Evolutionary conservation across 768 basidiomycete genomes (phyloP).

Genomic region (Rhodosporidiobolus odoratus): DNA sequence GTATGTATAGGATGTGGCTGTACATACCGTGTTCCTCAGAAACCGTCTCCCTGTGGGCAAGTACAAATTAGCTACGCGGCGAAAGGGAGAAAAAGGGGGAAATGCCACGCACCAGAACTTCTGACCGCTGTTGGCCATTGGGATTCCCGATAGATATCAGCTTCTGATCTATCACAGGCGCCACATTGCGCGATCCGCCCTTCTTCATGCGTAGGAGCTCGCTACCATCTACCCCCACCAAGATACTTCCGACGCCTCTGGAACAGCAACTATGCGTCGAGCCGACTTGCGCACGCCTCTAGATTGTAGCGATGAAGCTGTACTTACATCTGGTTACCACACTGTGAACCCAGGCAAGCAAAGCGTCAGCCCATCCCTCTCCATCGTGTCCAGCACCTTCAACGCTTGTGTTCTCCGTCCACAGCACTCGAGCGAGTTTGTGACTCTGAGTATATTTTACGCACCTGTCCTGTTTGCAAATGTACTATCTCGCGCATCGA

Average conservation of each 20-base stretch:
- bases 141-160: background rate
- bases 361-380: background rate
- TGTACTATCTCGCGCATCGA: background rate
- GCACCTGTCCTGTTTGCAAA: background rate
- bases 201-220: no score
- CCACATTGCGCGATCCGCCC: no score
- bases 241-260: background rate
- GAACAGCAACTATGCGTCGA: background rate
- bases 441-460: background rate
- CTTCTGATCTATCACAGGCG: background rate
- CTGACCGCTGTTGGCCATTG: constrained; percentile 30
- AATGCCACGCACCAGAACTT: constrained; percentile 48
- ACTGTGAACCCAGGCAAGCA: constrained; percentile 50
- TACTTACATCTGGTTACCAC: constrained; percentile 91
- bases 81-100: background rate
- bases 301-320: background rate
- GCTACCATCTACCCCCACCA: background rate
- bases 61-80: constrained; percentile 19
- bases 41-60: constrained; percentile 70
- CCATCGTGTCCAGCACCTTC: no score
- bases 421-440: background rate
- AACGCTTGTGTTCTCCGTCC: no score
- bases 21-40: constrained; percentile 73
- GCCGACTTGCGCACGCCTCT: background rate
- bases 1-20: no score